These are phyloP conservation scores for Phylloboletellus chloephorus DNA, from an alignment of 1,284 basidiomycete species.

Conservation along the genomic window DNA sequence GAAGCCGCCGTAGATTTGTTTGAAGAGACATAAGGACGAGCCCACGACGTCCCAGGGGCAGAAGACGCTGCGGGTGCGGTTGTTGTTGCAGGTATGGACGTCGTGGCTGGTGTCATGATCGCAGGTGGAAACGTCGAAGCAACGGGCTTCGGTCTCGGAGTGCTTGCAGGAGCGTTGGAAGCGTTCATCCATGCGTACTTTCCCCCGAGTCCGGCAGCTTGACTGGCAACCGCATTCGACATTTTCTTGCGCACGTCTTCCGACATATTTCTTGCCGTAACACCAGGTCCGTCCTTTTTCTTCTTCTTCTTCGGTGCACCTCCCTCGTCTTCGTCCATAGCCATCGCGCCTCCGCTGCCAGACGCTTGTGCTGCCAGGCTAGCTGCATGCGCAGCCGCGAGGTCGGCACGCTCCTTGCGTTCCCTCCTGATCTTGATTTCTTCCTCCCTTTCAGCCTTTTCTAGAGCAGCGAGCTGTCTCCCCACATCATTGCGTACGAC, in stretches of 20 bases:
- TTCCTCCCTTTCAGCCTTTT: constrained; percentile 75
- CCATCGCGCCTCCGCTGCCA: constrained; percentile 31
- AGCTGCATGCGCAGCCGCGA: constrained; percentile 60
- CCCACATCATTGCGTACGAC: constrained; percentile 66
- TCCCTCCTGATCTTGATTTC: constrained; percentile 68
- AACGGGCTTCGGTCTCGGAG: constrained; percentile 44
- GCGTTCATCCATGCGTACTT: constrained; percentile 85
- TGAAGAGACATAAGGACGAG: constrained; percentile 57
- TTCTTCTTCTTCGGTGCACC: constrained; percentile 72
- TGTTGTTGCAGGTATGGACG: constrained; percentile 34
- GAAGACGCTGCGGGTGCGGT: constrained; percentile 24
- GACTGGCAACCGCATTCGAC: constrained; percentile 82
- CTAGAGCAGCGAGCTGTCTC: constrained; percentile 69
- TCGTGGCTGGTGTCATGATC: constrained; percentile 25
- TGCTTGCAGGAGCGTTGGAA: constrained; percentile 41
- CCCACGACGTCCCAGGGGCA: constrained; percentile 43
- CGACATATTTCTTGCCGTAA: constrained; percentile 80
- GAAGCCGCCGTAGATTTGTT: constrained; percentile 25
- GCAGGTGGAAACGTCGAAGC: constrained; percentile 24
- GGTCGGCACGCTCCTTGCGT: constrained; percentile 66
- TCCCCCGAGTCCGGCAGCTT: constrained; percentile 73
- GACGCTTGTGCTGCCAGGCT: constrained; percentile 53
- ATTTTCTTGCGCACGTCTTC: constrained; percentile 86
- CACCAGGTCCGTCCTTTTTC: constrained; percentile 78
- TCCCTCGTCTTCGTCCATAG: constrained; percentile 37